Base-by-base conservation (phyloP, 164 flowering plant species). In the Piper longum region DNA sequence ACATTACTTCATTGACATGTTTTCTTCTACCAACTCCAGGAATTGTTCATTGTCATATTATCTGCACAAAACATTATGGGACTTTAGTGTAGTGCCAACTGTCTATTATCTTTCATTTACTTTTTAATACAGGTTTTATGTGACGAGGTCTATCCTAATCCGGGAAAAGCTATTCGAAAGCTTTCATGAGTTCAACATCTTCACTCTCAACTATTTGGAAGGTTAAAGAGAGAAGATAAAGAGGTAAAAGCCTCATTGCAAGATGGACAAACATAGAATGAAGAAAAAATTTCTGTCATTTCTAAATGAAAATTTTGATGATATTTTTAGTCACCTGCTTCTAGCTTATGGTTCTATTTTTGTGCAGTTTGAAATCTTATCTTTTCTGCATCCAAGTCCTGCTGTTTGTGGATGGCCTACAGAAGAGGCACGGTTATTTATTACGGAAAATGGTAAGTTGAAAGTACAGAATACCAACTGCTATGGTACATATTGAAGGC, bases 391-490 rank as follows among this genome's bases (percentile, higher is more conserved):
- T 75, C 99, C 99, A 64, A 90, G 73, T 76, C 99, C 99, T 66
- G 99, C 97, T 52, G 97, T 93, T 58, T 90, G 97, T 76, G 96
- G 99, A 67, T 85, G 76, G 74, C 99, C 99, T 56, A 78, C 86
- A 63, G 93, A 93, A 73, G 89, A 82, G 48, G 99, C 97, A 61
- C 78, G 88, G 14, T 63, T 59, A 64, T 75, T 93, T 61, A 93
- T 93, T 64, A 81, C 82, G 62, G 89, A 88, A 77, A 87, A 85
- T 64, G 97, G 97, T 93, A 82, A 7, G 16, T 4, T 3, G 2
- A 56, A 19, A 36, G 36, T 5, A 45, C 7, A 19, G 41, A 19
- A 41, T 19, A 19, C 36, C 60, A 7, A 57, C 60, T 57, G 11
- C 16, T 19, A 17, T 11, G 58, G 14, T 43, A 43, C 45, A 43